Evolutionary conservation across 1,139 yeast genomes (phyloP), one percentile per base, ranked within the genome.

Genomic region (Starmera stellimalicola): DNA sequence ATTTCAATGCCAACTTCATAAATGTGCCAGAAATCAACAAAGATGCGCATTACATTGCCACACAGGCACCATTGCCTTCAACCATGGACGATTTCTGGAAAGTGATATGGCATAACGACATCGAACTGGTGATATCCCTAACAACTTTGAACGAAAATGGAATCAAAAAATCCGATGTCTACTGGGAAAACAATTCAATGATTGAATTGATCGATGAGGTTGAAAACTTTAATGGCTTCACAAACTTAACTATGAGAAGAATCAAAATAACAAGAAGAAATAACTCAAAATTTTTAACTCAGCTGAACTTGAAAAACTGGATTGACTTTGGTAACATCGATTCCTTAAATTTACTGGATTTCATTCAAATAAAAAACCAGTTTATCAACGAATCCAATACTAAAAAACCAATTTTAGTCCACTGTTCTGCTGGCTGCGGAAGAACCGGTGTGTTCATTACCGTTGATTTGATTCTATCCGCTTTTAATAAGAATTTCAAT

Each of bases 401-500:
- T 18, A 7, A 9, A n/a, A n/a, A 17, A 1, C 78, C 82, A 2
- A 60, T 78, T 1, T 56, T 82, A 19, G 83, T 83, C 8, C 95
- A 85, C 54, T 84, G 95, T 54, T 77, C 88, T 5, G 95, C 95
- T 0, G 95, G 95, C 0, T 84, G 95, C 57, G 95, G 95, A 3
- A 70, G 95, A 44, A 84, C 95, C 0, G 95, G 95, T 3, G 83
- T 88, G 0, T 80, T 83, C 43, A 78, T 87, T 38, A 69, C 93
- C 0, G 66, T 82, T 26, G 95, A 84, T 55, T 64, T 80, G 12
- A 61, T 81, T 18, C 51, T 78, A 25, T 73, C 70, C 40, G 54
- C 55, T 0, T 50, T 52, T 14, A 48, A 47, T 30, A 34, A 37
- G 5, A 29, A 30, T 18, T 36, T 38, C 11, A 42, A 40, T 2